Percentiles rank a stretch among this genome's conserved stretches.
These are phyloP conservation scores for Hypoxylon intermedium DNA, from an alignment of 495 filamentous ascomycete species.

Conservation along the genomic window DNA sequence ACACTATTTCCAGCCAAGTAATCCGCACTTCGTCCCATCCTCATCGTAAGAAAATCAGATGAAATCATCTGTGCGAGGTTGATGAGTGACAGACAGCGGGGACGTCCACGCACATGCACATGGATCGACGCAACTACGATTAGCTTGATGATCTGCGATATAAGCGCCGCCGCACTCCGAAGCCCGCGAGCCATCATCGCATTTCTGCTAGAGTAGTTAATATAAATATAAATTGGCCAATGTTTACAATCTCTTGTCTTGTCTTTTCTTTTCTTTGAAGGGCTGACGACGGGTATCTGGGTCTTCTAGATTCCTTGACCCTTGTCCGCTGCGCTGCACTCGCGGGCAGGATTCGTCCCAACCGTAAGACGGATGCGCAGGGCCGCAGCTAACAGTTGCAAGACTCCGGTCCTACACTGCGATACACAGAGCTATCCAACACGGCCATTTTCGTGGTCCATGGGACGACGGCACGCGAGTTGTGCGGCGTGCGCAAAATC, in stretches of 20 bases:
- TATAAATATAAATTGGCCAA: slow-evolving; percentile 21
- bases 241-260: neutral
- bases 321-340: neutral
- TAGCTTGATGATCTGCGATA: slow-evolving; percentile 37
- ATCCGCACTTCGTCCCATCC: slow-evolving; percentile 15
- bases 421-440: slow-evolving; percentile 17
- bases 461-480: neutral
- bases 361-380: slow-evolving; percentile 7
- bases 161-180: slow-evolving; percentile 16
- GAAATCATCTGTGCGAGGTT: slow-evolving; percentile 25
- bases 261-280: slow-evolving; percentile 5
- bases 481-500: slow-evolving; percentile 2
- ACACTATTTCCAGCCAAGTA: slow-evolving; percentile 8
- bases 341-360: neutral
- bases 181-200: slow-evolving; percentile 2
- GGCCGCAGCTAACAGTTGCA: slow-evolving; percentile 18
- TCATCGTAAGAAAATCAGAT: slow-evolving; percentile 8
- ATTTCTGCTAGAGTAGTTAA: neutral
- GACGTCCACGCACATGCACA: slow-evolving; percentile 11
- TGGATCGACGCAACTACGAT: slow-evolving; percentile 31
- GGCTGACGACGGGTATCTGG: neutral
- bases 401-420: slow-evolving; percentile 16
- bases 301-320: neutral
- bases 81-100: slow-evolving; percentile 4
- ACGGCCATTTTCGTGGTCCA: slow-evolving; percentile 13